Percentiles rank a stretch among this genome's conserved stretches.
Conservation (phyloP, 345 rosid genomes). For the Pistacia integerrima region DNA sequence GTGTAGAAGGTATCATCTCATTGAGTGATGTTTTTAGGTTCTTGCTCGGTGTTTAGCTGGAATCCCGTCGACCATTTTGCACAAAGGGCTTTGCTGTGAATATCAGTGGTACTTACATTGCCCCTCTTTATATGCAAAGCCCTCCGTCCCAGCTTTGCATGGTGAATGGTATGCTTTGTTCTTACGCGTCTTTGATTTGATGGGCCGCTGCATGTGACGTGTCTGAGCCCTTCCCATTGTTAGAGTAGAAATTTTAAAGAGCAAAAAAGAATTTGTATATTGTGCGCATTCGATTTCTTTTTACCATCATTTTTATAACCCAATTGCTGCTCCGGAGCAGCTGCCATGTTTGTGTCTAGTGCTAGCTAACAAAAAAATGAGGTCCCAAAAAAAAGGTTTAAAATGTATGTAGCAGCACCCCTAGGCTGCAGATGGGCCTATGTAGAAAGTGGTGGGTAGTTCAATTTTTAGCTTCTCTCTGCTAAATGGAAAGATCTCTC, state of each 20-base stretch:
- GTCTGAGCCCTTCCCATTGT: conserved; percentile 13
- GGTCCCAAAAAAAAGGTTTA: conserved; percentile 9
- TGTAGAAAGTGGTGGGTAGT: conserved; percentile 14
- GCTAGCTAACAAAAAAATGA: conserved; percentile 25
- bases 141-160: not conserved
- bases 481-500: not conserved
- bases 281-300: conserved; percentile 33
- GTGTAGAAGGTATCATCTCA: conserved; percentile 81
- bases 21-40: conserved; percentile 69
- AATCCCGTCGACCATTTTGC: not conserved
- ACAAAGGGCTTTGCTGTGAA: conserved; percentile 8
- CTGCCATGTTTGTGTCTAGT: conserved; percentile 14
- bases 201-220: conserved; percentile 17
- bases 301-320: conserved; percentile 24
- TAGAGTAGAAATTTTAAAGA: conserved; percentile 48
- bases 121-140: not conserved
- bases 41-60: conserved; percentile 57
- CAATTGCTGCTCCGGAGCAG: conserved; percentile 22
- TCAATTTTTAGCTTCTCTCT: conserved; percentile 16
- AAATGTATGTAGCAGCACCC: conserved; percentile 9
- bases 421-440: conserved; percentile 17
- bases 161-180: conserved; percentile 18
- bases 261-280: conserved; percentile 47
- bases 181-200: conserved; percentile 21
- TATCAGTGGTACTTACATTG: not conserved